Evolutionary conservation across 345 rosid genomes (phyloP), one percentile per base, ranked within the genome.

Genomic region (Moringa oleifera): DNA sequence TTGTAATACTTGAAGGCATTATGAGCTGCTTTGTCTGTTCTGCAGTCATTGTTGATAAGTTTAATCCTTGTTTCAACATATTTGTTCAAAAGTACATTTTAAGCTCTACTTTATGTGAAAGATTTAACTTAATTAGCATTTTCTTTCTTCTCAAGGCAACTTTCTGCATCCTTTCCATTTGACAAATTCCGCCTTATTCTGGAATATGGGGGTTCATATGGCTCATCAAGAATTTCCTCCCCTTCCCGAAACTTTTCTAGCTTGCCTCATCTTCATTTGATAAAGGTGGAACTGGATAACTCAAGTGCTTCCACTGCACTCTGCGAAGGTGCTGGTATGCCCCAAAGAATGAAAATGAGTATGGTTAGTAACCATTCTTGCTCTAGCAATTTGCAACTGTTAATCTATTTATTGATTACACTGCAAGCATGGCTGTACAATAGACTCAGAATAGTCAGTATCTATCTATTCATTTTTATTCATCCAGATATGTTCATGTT

Each of bases 121-220:
- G 49, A 57, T 41, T 47, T 49, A 46, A 61, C 54, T 55, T 69
- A 57, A 74, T 67, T 61, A 65, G 59, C 52, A 51, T 55, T 65
- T 75, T 58, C 53, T 69, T 66, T 63, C 54, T 66, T 28, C 53
- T 71, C 19, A 56, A 85, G 90, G 83, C 68, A 57, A 63, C 72
- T 82, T 59, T 78, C 80, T 72, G 67, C 79, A 67, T 66, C 76
- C 57, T 80, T 82, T 69, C 80, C 79, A 23, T 55, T 82, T 68
- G 59, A 73, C 73, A 76, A 80, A 70, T 85, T 85, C 77, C 58
- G 61, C 60, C 25, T 80, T 68, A 73, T 85, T 71, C 55, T 85
- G 71, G 87, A 85, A 65, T 85, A 80, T 65, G 90, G 85, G 66
- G 85, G 87, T 61, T 66, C 81, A 64, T 63, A 69, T 59, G 73